Evolutionary conservation across 345 rosid genomes (phyloP).

Genomic region (Kernera saxatilis): DNA sequence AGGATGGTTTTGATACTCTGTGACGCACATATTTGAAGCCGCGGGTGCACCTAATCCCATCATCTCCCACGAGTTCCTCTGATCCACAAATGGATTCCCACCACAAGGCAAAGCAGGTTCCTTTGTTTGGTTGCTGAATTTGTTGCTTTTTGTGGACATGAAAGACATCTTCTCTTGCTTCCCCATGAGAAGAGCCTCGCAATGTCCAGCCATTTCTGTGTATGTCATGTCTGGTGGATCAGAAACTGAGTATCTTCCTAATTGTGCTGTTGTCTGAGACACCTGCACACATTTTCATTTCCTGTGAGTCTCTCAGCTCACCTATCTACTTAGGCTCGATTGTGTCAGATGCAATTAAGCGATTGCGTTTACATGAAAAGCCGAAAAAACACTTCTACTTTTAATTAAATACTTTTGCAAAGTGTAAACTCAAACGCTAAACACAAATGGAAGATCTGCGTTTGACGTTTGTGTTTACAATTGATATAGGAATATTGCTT

Average conservation of each 20-base stretch:
- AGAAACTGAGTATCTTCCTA: slow-evolving; percentile 54
- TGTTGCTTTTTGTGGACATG: slow-evolving; percentile 39
- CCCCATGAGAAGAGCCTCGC: slow-evolving; percentile 61
- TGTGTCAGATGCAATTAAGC: too few relatives aligned
- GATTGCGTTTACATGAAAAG: too few relatives aligned
- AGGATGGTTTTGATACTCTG: slow-evolving; percentile 46
- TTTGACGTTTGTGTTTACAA: too few relatives aligned
- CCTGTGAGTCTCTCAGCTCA: background rate
- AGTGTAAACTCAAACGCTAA: too few relatives aligned
- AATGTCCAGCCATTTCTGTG: slow-evolving; percentile 63
- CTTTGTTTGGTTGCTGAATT: slow-evolving; percentile 24
- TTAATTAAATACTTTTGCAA: too few relatives aligned
- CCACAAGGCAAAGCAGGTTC: slow-evolving; percentile 19
- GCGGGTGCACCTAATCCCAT: slow-evolving; percentile 12
- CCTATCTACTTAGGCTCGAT: too few relatives aligned
- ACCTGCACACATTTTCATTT: slow-evolving; percentile 33
- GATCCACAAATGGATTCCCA: slow-evolving; percentile 46
- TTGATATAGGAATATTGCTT: too few relatives aligned
- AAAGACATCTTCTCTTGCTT: slow-evolving; percentile 65
- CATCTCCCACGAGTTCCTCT: slow-evolving; percentile 23
- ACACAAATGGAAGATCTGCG: too few relatives aligned
- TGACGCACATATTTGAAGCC: slow-evolving; percentile 29
- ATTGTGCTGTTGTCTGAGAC: slow-evolving; percentile 49
- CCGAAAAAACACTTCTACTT: too few relatives aligned
- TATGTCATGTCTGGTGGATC: slow-evolving; percentile 54